These are phyloP conservation scores for Hyaloscypha bicolor DNA, from an alignment of 495 filamentous ascomycete species.

Conservation along the genomic window DNA sequence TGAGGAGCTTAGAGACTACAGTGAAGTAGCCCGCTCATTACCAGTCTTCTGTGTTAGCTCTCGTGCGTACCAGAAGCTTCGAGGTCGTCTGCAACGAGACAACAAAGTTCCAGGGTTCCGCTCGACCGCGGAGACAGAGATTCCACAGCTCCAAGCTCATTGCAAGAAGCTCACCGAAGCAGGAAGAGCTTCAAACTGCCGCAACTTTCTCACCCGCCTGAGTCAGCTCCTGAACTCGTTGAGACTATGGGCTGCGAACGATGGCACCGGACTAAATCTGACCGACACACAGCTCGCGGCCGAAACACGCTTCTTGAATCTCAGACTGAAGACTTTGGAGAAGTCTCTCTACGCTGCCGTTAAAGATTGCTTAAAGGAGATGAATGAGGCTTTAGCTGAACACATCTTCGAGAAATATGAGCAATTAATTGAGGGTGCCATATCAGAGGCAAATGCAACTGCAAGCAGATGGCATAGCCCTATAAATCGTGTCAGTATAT, in stretches of 20 bases:
- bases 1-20: constrained; percentile 52
- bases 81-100: constrained; percentile 54
- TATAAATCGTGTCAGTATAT: constrained; percentile 28
- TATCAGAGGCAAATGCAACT: constrained; percentile 41
- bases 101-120: constrained; percentile 49
- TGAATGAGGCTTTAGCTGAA: constrained; percentile 43
- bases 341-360: constrained; percentile 44
- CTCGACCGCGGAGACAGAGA: constrained; percentile 47
- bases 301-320: constrained; percentile 45
- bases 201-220: constrained; percentile 51
- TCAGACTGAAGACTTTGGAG: constrained; percentile 47
- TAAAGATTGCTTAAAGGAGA: constrained; percentile 36
- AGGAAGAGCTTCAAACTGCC: constrained; percentile 44
- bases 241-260: constrained; percentile 51
- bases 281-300: constrained; percentile 41
- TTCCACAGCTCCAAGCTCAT: constrained; percentile 59
- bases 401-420: constrained; percentile 50
- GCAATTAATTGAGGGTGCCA: constrained; percentile 38
- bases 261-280: constrained; percentile 45
- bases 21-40: constrained; percentile 50
- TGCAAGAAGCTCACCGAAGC: constrained; percentile 55
- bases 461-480: constrained; percentile 51
- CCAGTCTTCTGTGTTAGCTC: constrained; percentile 66
- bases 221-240: constrained; percentile 53
- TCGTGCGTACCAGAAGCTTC: constrained; percentile 60